Conservation (phyloP, 1,139 yeast species). For the Kazachstania sp. region DNA sequence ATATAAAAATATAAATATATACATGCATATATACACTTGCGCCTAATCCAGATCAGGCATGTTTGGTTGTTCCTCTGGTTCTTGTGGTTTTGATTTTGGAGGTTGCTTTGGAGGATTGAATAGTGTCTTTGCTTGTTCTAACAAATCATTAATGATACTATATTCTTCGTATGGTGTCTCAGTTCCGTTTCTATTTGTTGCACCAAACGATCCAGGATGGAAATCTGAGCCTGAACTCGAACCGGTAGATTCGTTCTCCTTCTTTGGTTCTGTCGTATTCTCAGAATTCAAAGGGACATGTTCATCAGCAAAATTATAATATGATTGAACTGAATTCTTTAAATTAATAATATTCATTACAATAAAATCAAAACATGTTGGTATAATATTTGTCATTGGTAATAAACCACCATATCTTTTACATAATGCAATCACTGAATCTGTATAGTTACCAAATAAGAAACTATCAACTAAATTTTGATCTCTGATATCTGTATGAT, state of each 20-base stretch:
- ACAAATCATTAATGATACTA: constrained; percentile 2
- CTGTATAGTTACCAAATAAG: constrained; percentile 5
- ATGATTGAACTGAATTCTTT: neutral
- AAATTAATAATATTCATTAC: neutral
- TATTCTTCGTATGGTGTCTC: constrained; percentile 4
- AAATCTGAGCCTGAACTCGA: neutral
- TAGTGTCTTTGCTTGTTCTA: constrained; percentile 3
- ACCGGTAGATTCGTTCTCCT: no score
- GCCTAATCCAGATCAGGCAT: neutral
- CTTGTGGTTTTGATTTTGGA: neutral
- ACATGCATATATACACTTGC: no score
- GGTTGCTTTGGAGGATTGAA: neutral
- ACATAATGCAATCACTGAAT: constrained; percentile 2
- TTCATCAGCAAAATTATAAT: neutral
- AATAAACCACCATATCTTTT: neutral
- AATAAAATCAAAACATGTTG: constrained; percentile 2
- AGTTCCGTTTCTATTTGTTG: neutral
- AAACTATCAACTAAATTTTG: neutral
- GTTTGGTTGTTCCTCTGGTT: neutral
- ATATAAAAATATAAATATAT: no score
- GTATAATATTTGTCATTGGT: neutral
- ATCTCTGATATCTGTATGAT: constrained; percentile 1
- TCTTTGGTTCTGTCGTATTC: neutral
- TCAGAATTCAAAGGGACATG: neutral
- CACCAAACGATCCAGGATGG: neutral